Evolutionary conservation across 2,329 filamentous ascomycete genomes (phyloP).

Genomic region (Diplocarpon rosae): DNA sequence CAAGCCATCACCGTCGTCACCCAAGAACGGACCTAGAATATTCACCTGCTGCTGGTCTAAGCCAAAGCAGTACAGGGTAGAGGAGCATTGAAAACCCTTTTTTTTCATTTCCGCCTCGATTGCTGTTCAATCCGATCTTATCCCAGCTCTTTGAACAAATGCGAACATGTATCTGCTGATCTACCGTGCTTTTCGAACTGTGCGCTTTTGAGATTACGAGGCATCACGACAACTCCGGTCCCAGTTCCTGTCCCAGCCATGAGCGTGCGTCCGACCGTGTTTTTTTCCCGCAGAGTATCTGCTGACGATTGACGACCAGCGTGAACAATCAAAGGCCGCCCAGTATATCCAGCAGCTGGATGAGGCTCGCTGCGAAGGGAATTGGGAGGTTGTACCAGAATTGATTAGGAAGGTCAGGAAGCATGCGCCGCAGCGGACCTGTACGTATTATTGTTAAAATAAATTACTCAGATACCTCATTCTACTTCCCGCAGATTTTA

Average conservation of each 20-base stretch:
- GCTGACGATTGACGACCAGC: conserved; percentile 15
- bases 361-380: conserved; percentile 74
- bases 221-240: not conserved
- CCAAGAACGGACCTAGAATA: no score
- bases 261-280: conserved; percentile 18
- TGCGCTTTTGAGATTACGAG: conserved; percentile 4
- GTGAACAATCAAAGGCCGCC: conserved; percentile 58
- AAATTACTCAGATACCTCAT: not conserved
- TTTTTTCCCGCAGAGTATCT: not conserved
- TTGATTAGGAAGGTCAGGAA: conserved; percentile 88
- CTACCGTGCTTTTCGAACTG: conserved; percentile 7
- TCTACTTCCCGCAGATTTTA: not conserved
- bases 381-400: conserved; percentile 80
- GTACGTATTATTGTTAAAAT: conserved; percentile 40
- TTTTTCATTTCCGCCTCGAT: no score
- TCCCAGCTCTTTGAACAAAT: not conserved
- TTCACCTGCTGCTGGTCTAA: no score
- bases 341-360: conserved; percentile 78
- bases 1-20: no score
- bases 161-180: conserved; percentile 7
- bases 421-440: conserved; percentile 75
- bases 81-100: no score
- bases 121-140: no score
- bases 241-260: conserved; percentile 15
- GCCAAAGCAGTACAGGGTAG: no score